These are phyloP conservation scores for Mucor irregularis DNA, from an alignment of 371 early-diverging fungal genomes.

Conservation along the genomic window DNA sequence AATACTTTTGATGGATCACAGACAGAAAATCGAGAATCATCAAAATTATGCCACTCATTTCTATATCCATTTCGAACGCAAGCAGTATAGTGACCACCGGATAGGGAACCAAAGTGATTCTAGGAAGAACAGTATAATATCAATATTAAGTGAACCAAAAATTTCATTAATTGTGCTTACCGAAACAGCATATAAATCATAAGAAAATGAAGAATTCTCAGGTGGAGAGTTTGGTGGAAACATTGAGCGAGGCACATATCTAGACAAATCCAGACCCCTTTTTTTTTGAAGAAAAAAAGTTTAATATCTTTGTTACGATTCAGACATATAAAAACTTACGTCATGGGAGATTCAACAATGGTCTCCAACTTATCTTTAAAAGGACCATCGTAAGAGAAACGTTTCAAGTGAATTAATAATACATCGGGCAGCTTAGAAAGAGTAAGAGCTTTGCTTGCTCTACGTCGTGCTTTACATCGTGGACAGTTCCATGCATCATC, in stretches of 20 bases:
- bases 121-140: conserved; percentile 13
- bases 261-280: conserved; percentile 38
- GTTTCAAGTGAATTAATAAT: conserved; percentile 88
- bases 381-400: conserved; percentile 92
- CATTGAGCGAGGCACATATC: conserved; percentile 40
- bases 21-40: conserved; percentile 83
- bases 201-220: conserved; percentile 40
- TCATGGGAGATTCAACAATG: conserved; percentile 81
- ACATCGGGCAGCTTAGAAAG: conserved; percentile 86
- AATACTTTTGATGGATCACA: conserved; percentile 66
- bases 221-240: conserved; percentile 9
- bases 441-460: conserved; percentile 75
- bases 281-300: conserved; percentile 1
- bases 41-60: conserved; percentile 90
- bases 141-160: not conserved
- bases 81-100: conserved; percentile 96
- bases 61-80: conserved; percentile 78
- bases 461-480: conserved; percentile 72
- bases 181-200: conserved; percentile 92
- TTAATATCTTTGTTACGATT: not conserved
- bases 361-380: conserved; percentile 93
- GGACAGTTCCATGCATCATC: conserved; percentile 93
- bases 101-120: conserved; percentile 92
- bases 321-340: conserved; percentile 22
- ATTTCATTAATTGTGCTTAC: conserved; percentile 44